These are phyloP conservation scores for Gynostemma pentaphyllum DNA, from an alignment of 306 rosid species.

Conservation along the genomic window DNA sequence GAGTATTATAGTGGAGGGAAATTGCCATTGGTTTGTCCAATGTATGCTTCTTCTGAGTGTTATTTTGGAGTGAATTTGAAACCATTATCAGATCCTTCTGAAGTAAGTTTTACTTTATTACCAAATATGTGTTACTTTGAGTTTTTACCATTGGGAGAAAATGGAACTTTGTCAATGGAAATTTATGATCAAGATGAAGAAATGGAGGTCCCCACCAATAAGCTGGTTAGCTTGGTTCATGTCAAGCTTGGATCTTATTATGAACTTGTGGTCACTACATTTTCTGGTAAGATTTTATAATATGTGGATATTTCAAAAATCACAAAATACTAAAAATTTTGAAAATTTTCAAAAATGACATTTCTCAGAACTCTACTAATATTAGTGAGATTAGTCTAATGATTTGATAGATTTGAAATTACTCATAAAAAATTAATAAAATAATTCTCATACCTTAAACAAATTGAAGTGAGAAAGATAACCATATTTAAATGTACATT, in stretches of 20 bases:
- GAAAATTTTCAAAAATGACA: too few species aligned
- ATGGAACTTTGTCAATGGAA: constrained; percentile 50
- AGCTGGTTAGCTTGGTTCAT: constrained; percentile 60
- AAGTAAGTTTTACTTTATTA: constrained; percentile 67
- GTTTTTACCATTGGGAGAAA: constrained; percentile 65
- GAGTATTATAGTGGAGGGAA: constrained; percentile 59
- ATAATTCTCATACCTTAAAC: too few species aligned
- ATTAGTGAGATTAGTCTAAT: too few species aligned
- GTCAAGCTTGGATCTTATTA: constrained; percentile 59
- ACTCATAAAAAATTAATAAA: too few species aligned
- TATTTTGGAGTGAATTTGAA: constrained; percentile 77
- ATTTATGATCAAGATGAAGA: constrained; percentile 34
- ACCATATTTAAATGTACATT: too few species aligned
- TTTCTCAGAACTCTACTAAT: too few species aligned
- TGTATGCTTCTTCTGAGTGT: constrained; percentile 91
- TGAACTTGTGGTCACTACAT: constrained; percentile 79
- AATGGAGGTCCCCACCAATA: constrained; percentile 37
- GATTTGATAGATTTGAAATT: too few species aligned
- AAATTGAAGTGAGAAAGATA: too few species aligned
- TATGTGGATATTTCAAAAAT: too few species aligned
- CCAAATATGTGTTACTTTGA: constrained; percentile 89
- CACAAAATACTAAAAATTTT: too few species aligned
- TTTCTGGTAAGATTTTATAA: constrained; percentile 70
- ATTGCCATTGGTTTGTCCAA: constrained; percentile 60
- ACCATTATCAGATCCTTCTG: constrained; percentile 58